phyloP scores from a whole-genome alignment of 2,329 filamentous ascomycete species.

The Pyrenochaeta sp. region DNA sequence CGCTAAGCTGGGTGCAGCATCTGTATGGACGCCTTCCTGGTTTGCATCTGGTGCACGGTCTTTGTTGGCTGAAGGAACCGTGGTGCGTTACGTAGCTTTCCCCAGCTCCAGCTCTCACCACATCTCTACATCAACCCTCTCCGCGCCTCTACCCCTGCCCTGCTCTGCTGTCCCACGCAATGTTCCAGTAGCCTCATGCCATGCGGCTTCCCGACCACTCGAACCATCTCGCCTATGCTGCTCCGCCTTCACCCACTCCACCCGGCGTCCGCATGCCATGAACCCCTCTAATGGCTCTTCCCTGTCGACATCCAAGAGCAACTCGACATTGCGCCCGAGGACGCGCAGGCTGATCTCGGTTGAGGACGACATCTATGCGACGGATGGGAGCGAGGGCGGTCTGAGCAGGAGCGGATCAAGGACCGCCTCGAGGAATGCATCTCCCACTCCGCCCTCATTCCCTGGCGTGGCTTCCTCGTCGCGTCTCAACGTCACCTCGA shows the following conservation, averaged over 20 bases:
- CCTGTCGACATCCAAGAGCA: slow-evolving; percentile 50
- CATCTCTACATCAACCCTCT: slow-evolving; percentile 12
- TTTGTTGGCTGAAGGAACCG: slow-evolving; percentile 22
- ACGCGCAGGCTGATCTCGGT: slow-evolving; percentile 59
- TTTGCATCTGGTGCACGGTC: slow-evolving; percentile 21
- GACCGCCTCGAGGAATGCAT: slow-evolving; percentile 40
- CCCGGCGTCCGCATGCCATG: slow-evolving; percentile 49
- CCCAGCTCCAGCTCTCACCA: slow-evolving; percentile 23
- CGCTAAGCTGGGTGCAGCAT: slow-evolving; percentile 20
- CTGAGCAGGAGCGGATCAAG: slow-evolving; percentile 53
- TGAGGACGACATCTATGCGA: slow-evolving; percentile 53
- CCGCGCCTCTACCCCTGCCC: slow-evolving; percentile 13
- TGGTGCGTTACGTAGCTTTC: slow-evolving; percentile 29
- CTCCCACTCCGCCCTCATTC: slow-evolving; percentile 49
- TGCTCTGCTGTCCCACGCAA: slow-evolving; percentile 16
- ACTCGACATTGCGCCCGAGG: slow-evolving; percentile 57
- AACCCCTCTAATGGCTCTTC: slow-evolving; percentile 51
- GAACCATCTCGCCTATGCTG: slow-evolving; percentile 47
- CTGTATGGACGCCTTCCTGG: slow-evolving; percentile 7
- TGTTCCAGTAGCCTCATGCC: slow-evolving; percentile 43
- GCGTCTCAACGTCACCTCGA: slow-evolving; percentile 38
- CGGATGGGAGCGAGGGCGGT: slow-evolving; percentile 41
- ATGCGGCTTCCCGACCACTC: slow-evolving; percentile 39
- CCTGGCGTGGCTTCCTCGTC: slow-evolving; percentile 39
- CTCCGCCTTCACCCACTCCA: slow-evolving; percentile 41